Evolutionary conservation across 306 rosid species (phyloP).

Genomic region (Castanea crenata): DNA sequence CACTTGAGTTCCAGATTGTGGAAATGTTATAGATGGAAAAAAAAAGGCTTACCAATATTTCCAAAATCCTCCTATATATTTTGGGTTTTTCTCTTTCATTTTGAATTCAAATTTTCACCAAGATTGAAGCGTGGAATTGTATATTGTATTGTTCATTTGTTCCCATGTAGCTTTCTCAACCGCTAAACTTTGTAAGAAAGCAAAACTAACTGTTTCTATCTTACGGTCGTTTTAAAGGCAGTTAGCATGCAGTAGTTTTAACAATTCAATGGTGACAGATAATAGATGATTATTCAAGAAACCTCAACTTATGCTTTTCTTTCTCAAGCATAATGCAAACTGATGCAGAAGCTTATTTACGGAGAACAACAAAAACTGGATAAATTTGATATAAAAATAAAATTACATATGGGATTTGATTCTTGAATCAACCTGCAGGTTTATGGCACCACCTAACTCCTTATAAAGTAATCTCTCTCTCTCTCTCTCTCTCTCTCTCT

Average conservation of each 20-base stretch:
- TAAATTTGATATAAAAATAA: neutral
- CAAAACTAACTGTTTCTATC: slow-evolving; percentile 1
- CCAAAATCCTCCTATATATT: too few relatives aligned
- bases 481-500: too few relatives aligned
- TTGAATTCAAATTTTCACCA: neutral
- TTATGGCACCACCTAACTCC: too few relatives aligned
- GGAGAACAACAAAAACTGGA: neutral
- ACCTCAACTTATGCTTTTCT: too few relatives aligned
- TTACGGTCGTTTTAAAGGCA: slow-evolving; percentile 17
- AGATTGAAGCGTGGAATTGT: neutral
- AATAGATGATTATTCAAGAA: neutral
- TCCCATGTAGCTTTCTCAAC: slow-evolving; percentile 43
- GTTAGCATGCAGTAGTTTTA: neutral
- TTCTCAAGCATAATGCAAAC: slow-evolving; percentile 11
- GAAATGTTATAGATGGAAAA: too few relatives aligned
- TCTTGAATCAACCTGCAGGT: too few relatives aligned
- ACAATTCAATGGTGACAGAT: neutral
- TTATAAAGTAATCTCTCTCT: too few relatives aligned
- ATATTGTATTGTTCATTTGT: slow-evolving; percentile 23
- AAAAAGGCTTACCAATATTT: too few relatives aligned
- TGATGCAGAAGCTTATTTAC: neutral
- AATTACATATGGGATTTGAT: neutral
- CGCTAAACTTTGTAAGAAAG: slow-evolving; percentile 39
- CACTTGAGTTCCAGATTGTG: too few relatives aligned
- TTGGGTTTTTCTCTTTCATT: neutral